Evolutionary conservation across 2,329 filamentous ascomycete genomes (phyloP), one percentile per base, ranked within the genome.

Genomic region (Stemphylium vesicarium): DNA sequence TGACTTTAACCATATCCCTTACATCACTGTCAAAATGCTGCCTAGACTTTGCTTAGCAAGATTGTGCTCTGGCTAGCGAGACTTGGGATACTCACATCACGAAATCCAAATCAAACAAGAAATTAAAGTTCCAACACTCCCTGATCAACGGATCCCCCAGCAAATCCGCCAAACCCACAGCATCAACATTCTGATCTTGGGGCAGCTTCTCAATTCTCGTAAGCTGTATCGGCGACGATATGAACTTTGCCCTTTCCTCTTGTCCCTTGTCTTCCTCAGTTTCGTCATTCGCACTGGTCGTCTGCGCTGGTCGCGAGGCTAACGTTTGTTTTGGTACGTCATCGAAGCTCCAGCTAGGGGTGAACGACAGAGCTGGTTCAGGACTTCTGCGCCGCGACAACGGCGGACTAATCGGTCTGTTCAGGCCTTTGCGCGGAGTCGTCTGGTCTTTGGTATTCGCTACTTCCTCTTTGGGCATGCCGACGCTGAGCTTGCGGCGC

Each of bases 131-230:
- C 88, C 88, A 90, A 59, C 84, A 85, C 67, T 89, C 85, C 35
- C 83, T 82, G 50, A 95, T 90, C 58, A 92, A 79, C 0, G 90
- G 89, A 69, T 92, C 86, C 0, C 89, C 85, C 1, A 96, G 80
- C 5, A 96, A 81, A 53, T 91, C 88, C 4, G 78, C 76, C 9
- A 95, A 78, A 1, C 80, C 82, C 31, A 94, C 75, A 0, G 90
- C 81, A 70, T 89, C 89, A 20, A 79, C 76, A 75, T 96, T 95
- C 57, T 82, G 77, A 0, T 71, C 69, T 2, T 79, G 72, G 1
- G 85, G 79, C 0, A 93, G 77, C 63, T 90, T 88, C 24, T 79
- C 80, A 49, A 95, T 88, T 55, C 81, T 82, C 0, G 89, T 93
- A 12, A 95, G 83, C 53, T 86, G 85, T 62, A 93, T 84, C 0